A percentile compares a stretch with the other conserved stretches of the same genome.
Evolutionary conservation across 1,284 basidiomycete species (phyloP).

Genomic region (Coriolopsis trogii): DNA sequence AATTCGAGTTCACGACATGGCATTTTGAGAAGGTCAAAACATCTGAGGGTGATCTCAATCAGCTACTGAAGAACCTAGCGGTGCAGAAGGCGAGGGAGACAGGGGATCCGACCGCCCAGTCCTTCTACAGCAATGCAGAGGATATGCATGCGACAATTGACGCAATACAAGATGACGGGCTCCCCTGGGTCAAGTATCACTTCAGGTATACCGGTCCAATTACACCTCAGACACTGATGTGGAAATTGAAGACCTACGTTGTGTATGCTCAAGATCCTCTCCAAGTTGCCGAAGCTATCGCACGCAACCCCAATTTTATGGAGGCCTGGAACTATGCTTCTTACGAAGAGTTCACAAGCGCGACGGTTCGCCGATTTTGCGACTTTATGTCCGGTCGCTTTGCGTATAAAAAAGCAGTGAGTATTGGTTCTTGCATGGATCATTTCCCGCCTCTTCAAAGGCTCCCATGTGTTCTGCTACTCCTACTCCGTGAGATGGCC

Average conservation of each 20-base stretch:
- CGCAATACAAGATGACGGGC: not conserved
- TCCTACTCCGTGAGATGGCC: too few relatives aligned
- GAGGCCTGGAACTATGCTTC: not conserved
- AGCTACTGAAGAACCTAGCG: not conserved
- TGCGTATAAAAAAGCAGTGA: not conserved
- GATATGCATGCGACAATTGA: not conserved
- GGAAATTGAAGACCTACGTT: not conserved
- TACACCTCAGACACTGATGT: not conserved
- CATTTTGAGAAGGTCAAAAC: not conserved
- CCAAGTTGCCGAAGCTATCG: not conserved
- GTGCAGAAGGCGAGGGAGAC: not conserved
- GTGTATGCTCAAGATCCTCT: not conserved
- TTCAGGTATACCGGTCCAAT: not conserved
- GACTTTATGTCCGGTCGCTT: not conserved
- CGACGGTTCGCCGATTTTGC: not conserved
- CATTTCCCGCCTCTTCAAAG: too few relatives aligned
- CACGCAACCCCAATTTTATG: not conserved
- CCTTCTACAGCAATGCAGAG: not conserved
- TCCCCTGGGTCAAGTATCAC: not conserved
- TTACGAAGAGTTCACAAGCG: not conserved
- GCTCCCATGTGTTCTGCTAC: too few relatives aligned
- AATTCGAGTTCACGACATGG: not conserved
- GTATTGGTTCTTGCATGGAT: too few relatives aligned
- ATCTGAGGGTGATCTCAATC: not conserved
- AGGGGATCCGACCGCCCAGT: not conserved